A percentile compares a stretch with the other conserved stretches of the same genome.
Conservation (phyloP, 2,329 filamentous ascomycete species). For the Myriosclerotinia curreyana region DNA sequence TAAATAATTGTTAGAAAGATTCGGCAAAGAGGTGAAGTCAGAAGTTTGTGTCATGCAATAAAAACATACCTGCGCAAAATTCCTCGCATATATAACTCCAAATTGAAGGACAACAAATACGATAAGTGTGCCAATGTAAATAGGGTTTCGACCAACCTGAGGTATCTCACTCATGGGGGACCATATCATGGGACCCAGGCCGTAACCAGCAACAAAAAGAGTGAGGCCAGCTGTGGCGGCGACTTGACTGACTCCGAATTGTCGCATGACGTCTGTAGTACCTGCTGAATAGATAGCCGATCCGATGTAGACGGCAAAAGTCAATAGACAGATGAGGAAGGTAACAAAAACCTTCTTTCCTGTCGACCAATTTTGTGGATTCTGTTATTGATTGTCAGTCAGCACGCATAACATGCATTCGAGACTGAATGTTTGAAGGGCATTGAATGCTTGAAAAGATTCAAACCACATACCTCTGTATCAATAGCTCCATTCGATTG, state of each 20-base stretch:
- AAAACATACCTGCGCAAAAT: constrained; percentile 41
- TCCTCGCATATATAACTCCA: constrained; percentile 47
- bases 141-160: constrained; percentile 61
- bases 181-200: constrained; percentile 61
- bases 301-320: constrained; percentile 55
- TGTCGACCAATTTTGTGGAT: constrained; percentile 54
- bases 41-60: no score
- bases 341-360: constrained; percentile 46
- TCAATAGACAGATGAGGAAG: constrained; percentile 52
- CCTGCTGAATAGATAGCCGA: constrained; percentile 49
- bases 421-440: background rate
- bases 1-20: constrained; percentile 34
- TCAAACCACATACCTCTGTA: constrained; percentile 39
- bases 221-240: constrained; percentile 56
- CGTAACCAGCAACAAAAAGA: constrained; percentile 61
- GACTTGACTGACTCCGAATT: constrained; percentile 52
- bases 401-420: background rate
- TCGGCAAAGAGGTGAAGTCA: no score
- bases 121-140: constrained; percentile 65
- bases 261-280: constrained; percentile 47
- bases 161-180: constrained; percentile 66
- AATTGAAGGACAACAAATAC: constrained; percentile 59
- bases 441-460: background rate
- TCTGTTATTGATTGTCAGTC: constrained; percentile 43
- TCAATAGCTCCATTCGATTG: constrained; percentile 51